A percentile compares a stretch with the other conserved stretches of the same genome.
These are phyloP conservation scores for Anisodus acutangulus DNA, from an alignment of 257 asterid species.

Conservation along the genomic window DNA sequence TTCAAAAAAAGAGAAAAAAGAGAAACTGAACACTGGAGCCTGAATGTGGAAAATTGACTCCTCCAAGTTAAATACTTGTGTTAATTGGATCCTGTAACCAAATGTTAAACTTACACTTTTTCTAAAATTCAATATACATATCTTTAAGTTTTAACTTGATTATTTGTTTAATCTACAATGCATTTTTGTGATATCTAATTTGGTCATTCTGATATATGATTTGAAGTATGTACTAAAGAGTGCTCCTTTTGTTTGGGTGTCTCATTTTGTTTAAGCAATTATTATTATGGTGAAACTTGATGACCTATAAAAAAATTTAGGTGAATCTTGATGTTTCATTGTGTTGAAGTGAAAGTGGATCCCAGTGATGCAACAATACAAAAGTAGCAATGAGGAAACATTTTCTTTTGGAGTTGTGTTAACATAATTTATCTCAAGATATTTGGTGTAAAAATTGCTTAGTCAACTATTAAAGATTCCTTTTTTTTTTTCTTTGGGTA, in stretches of 20 bases:
- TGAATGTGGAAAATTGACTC: neutral
- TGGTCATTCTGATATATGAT: neutral
- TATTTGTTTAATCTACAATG: neutral
- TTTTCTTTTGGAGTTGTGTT: neutral
- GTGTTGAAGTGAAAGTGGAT: neutral
- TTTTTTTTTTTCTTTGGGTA: neutral
- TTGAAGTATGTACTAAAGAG: neutral
- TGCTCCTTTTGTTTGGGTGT: neutral
- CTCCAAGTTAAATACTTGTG: neutral
- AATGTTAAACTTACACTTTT: neutral
- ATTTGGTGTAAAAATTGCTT: neutral
- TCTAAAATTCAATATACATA: too few relatives aligned
- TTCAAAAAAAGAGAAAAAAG: too few relatives aligned
- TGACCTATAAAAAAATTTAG: neutral
- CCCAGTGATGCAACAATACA: neutral
- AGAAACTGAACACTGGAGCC: neutral
- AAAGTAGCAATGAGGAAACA: neutral
- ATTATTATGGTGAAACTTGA: neutral
- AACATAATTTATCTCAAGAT: neutral
- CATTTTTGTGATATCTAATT: neutral
- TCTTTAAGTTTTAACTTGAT: neutral
- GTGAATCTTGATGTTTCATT: neutral
- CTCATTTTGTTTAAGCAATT: neutral
- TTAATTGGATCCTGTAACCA: neutral
- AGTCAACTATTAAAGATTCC: neutral